Conservation (phyloP, 2,329 filamentous ascomycete species). For the Grosmannia clavigera region DNA sequence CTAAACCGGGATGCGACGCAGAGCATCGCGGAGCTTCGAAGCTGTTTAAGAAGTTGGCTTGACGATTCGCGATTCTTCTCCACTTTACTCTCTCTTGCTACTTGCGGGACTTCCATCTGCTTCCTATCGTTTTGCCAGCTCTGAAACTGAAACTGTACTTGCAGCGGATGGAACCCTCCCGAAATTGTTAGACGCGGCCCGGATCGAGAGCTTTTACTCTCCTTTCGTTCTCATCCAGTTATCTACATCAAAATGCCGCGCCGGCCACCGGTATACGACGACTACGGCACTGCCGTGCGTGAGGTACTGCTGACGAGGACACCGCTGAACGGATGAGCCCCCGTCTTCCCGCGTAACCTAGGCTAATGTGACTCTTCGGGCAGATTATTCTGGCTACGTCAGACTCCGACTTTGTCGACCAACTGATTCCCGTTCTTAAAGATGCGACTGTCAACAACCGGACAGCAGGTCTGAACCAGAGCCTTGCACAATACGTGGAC, state of each 20-base stretch:
- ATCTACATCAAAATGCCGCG: neutral
- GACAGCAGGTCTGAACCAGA: constrained; percentile 61
- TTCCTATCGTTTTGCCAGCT: neutral
- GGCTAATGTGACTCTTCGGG: neutral
- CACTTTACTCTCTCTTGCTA: neutral
- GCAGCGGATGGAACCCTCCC: neutral
- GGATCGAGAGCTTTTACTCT: neutral
- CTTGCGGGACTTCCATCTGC: neutral
- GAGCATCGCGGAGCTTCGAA: neutral
- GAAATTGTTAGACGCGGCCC: neutral
- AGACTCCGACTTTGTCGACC: constrained; percentile 88
- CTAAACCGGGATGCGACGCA: neutral
- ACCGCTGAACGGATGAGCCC: too few species aligned
- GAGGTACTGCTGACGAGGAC: neutral
- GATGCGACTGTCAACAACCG: constrained; percentile 71
- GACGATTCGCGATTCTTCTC: neutral
- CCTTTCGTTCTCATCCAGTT: neutral
- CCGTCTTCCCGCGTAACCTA: too few species aligned
- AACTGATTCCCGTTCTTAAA: constrained; percentile 85
- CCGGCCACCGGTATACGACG: neutral
- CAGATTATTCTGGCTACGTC: constrained; percentile 89
- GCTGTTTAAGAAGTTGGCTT: neutral
- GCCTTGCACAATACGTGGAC: constrained; percentile 68
- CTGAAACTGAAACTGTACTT: neutral
- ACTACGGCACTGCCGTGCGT: constrained; percentile 2